Base-by-base conservation (phyloP, 495 filamentous ascomycete genomes). In the Penicillium lagena region DNA sequence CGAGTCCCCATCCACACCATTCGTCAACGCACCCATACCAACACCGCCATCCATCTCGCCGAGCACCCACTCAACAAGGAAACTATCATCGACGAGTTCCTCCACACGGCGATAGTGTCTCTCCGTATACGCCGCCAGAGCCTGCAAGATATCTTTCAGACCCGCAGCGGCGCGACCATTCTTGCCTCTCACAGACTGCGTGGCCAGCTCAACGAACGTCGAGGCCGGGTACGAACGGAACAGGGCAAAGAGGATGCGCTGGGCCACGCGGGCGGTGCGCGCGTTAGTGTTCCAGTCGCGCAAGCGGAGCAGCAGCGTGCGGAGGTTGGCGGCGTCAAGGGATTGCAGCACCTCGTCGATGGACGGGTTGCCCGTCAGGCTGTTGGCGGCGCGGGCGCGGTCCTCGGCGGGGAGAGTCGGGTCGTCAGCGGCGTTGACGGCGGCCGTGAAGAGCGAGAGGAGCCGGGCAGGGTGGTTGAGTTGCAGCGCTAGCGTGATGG, bases 201-300 rank as follows among this genome's bases (percentile, higher is more conserved):
- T 67, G 5, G 68, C 61, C 6, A 90, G 76, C 51, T 76, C 79
- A 37, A 89, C 77, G 39, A 97, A 74, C 31, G 85, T 77, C 29
- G 76, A 75, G 12, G 83, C 83, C 12, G 86, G 83, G 58, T 95
- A 90, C 35, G 77, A 81, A 46, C 80, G 79, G 45, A 96, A 82
- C 10, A 99, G 56, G 12, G 83, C 79, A 64, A 77, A 81, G 35
- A 99, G 66, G n/a, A 97, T 80, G 37, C 84, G 77, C 67, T 99
- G 93, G 7, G 93, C 83, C 27, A 96, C 81, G 2, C 77, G 75
- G 8, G 89, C 82, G n/a, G 86, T 93, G 45, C 87, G 74, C 0
- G 87, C 90, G 49, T 95, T 96, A 12, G 93, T 94, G 58, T 97
- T 97, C 93, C 93, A 97, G 66, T 97, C 91, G 27, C 94, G 72